These are phyloP conservation scores for Groenewaldozyma tartarivorans DNA, from an alignment of 805 yeast species.

Conservation along the genomic window DNA sequence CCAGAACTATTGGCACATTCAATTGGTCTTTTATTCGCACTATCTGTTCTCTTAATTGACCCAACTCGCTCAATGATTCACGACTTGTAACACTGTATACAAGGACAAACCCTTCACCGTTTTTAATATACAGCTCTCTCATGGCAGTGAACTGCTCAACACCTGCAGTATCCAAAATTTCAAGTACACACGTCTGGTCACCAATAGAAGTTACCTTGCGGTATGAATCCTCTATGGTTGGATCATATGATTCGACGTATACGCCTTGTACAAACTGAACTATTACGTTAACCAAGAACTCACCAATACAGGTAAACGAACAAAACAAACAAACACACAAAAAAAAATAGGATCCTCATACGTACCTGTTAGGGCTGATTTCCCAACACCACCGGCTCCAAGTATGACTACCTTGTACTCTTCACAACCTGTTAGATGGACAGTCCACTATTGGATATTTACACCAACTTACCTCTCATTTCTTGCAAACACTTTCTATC, in stretches of 20 bases:
- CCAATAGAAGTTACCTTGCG: slow-evolving; percentile 82
- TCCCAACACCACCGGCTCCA: slow-evolving; percentile 98
- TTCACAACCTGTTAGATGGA: slow-evolving; percentile 17
- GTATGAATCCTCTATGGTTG: slow-evolving; percentile 95
- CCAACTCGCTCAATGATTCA: slow-evolving; percentile 65
- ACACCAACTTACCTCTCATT: slow-evolving; percentile 4
- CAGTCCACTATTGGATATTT: neutral
- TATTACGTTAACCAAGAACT: neutral
- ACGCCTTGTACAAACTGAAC: slow-evolving; percentile 89
- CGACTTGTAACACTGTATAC: slow-evolving; percentile 79
- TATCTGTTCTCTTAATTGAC: slow-evolving; percentile 76
- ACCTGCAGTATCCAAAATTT: slow-evolving; percentile 88
- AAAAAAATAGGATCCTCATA: too few species aligned
- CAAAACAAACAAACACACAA: too few species aligned
- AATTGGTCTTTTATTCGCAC: slow-evolving; percentile 65
- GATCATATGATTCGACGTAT: slow-evolving; percentile 86
- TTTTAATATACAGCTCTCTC: slow-evolving; percentile 63
- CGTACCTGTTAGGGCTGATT: slow-evolving; percentile 65
- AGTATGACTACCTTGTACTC: slow-evolving; percentile 86
- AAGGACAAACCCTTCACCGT: slow-evolving; percentile 82
- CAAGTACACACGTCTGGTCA: slow-evolving; percentile 77
- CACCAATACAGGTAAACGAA: too few species aligned
- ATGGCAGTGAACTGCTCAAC: slow-evolving; percentile 93
- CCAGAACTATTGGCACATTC: slow-evolving; percentile 78
- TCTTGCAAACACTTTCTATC: neutral